A percentile compares a stretch with the other conserved stretches of the same genome.
Conservation (phyloP, 2,329 filamentous ascomycete species). For the Arthrinium phaeospermum region DNA sequence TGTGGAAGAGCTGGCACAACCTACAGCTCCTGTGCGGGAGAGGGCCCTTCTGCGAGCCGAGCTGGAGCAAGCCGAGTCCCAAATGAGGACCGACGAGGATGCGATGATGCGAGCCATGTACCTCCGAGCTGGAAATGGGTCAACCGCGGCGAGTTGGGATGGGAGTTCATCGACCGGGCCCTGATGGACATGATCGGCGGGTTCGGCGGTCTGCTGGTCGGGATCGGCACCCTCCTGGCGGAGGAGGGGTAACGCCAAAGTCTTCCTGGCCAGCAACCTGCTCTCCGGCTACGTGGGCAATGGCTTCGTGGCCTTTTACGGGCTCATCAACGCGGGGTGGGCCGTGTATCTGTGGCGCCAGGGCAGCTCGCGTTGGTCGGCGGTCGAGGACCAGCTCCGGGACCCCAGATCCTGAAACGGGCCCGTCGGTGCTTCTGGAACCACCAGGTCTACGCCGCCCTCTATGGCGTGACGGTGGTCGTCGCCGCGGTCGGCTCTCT, state of each 20-base stretch:
- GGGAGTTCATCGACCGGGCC: constrained; percentile 56
- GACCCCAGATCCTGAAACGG: constrained; percentile 33
- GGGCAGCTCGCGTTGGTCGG: constrained; percentile 44
- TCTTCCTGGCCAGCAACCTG: constrained; percentile 56
- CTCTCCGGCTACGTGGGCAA: constrained; percentile 63
- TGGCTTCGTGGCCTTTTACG: constrained; percentile 53
- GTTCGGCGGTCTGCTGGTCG: constrained; percentile 54
- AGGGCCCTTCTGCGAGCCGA: constrained; percentile 38
- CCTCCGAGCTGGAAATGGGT: constrained; percentile 41
- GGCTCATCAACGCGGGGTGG: constrained; percentile 55
- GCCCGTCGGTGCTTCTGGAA: constrained; percentile 44
- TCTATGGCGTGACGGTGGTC: constrained; percentile 52
- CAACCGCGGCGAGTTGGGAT: constrained; percentile 54
- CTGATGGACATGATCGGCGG: constrained; percentile 58
- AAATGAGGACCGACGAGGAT: constrained; percentile 17
- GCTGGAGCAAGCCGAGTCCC: constrained; percentile 21
- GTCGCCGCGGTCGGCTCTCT: constrained; percentile 56
- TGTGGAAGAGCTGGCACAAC: constrained; percentile 50
- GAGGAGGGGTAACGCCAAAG: constrained; percentile 47
- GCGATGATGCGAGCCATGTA: constrained; percentile 31
- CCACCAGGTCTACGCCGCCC: constrained; percentile 50
- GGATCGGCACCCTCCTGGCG: constrained; percentile 59
- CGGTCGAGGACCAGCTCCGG: constrained; percentile 34
- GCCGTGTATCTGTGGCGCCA: constrained; percentile 48
- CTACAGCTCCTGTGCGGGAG: constrained; percentile 50